Conservation (phyloP, 305 asterid species). For the Rubia peregrina region DNA sequence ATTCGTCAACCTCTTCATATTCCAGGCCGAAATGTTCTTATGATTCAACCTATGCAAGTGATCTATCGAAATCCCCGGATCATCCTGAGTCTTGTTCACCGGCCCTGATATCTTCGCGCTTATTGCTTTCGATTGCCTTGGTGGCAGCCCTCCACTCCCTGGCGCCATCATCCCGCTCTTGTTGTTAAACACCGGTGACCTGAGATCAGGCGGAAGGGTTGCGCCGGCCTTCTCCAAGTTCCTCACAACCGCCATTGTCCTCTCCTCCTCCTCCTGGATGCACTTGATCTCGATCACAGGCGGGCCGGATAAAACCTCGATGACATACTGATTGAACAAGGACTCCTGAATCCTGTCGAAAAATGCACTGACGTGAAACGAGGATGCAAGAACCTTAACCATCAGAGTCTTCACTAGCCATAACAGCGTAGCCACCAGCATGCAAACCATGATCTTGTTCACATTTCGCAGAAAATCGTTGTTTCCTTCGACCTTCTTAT, state of each 20-base stretch:
- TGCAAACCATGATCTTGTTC: constrained; percentile 37
- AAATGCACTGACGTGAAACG: constrained; percentile 46
- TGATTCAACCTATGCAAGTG: constrained; percentile 66
- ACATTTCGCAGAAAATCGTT: constrained; percentile 29
- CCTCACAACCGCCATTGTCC: constrained; percentile 58
- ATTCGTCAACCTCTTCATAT: constrained; percentile 83
- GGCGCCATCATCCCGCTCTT: constrained; percentile 30
- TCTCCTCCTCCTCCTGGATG: constrained; percentile 61
- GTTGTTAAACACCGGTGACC: constrained; percentile 26
- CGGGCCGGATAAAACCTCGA: constrained; percentile 52
- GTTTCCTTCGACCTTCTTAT: constrained; percentile 33
- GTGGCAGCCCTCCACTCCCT: constrained; percentile 47
- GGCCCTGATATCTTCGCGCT: constrained; percentile 49
- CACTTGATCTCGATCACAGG: constrained; percentile 33
- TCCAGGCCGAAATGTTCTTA: constrained; percentile 92
- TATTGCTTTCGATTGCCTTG: constrained; percentile 37
- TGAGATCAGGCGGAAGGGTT: constrained; percentile 63
- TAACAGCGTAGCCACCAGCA: constrained; percentile 38
- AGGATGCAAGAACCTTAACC: constrained; percentile 53
- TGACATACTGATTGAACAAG: constrained; percentile 44
- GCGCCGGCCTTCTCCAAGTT: constrained; percentile 85
- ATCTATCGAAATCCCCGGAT: constrained; percentile 55
- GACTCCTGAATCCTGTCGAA: constrained; percentile 55
- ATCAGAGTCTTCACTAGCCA: constrained; percentile 49
- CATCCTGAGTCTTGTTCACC: constrained; percentile 27